Evolutionary conservation across 1,139 yeast genomes (phyloP).

Genomic region (Wickerhamiella infanticola): DNA sequence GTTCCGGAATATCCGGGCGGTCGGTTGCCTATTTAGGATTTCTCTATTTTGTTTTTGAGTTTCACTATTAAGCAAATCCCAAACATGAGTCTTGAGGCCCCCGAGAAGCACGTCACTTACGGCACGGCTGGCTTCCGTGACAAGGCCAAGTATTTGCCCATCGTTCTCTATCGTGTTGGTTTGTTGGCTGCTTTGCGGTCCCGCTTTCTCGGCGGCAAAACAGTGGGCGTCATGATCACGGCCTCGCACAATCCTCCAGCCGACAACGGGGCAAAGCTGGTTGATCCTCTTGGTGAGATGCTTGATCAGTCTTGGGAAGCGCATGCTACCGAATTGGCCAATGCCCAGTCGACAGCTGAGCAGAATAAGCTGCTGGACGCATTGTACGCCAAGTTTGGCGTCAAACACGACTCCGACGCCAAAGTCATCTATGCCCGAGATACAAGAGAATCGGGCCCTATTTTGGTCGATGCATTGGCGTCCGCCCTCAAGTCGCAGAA

Average conservation of each 20-base stretch:
- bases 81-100: not conserved
- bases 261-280: constrained; percentile 92
- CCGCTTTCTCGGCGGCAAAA: constrained; percentile 45
- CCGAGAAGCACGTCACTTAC: constrained; percentile 35
- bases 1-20: too few species aligned
- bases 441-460: constrained; percentile 55
- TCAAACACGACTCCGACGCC: constrained; percentile 29
- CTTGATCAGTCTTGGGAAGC: constrained; percentile 72
- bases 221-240: constrained; percentile 77
- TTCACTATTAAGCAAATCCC: too few species aligned
- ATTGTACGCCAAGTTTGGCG: constrained; percentile 24
- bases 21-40: too few species aligned
- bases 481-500: constrained; percentile 45
- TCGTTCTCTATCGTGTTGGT: constrained; percentile 76
- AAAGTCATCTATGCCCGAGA: constrained; percentile 39
- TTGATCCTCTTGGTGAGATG: constrained; percentile 91
- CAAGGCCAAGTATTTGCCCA: constrained; percentile 53
- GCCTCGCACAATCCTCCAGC: constrained; percentile 94
- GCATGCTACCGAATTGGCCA: constrained; percentile 68
- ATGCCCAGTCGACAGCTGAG: constrained; percentile 31
- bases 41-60: too few species aligned
- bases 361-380: constrained; percentile 24
- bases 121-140: constrained; percentile 98
- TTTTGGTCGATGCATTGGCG: constrained; percentile 43
- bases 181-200: constrained; percentile 73